Evolutionary conservation across 23 red algal species (phyloP).

Genomic region (Cyanidiococcus yangmingshanensis): DNA sequence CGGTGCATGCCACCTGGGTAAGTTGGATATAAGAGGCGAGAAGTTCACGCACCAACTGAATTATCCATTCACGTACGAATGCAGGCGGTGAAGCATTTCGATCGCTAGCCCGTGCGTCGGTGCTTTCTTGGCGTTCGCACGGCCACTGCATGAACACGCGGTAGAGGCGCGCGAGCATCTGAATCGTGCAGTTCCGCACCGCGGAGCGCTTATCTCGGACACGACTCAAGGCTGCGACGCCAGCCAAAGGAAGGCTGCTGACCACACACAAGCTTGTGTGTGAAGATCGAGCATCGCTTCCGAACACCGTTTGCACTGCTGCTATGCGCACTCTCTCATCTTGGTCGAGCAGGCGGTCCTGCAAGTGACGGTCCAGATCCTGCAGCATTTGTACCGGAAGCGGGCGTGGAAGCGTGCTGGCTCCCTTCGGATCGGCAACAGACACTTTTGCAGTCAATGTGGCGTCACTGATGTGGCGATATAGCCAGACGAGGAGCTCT

Average conservation of each 20-base stretch:
- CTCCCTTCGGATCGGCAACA: neutral
- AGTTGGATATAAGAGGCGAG: slow-evolving; percentile 5
- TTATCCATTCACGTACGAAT: neutral
- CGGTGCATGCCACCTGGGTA: neutral
- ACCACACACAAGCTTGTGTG: neutral
- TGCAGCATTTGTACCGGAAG: neutral
- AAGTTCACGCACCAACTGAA: neutral
- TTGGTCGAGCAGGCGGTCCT: slow-evolving; percentile 1
- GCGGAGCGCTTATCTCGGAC: neutral
- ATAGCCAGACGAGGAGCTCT: neutral
- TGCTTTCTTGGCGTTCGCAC: neutral
- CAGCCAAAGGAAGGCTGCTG: neutral
- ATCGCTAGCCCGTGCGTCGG: neutral
- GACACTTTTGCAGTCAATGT: neutral
- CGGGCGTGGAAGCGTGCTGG: neutral
- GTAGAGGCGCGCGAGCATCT: neutral
- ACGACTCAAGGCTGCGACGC: neutral
- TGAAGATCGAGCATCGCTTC: neutral
- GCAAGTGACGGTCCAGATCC: neutral
- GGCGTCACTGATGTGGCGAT: neutral
- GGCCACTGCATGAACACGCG: neutral
- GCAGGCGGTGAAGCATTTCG: neutral
- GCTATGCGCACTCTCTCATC: slow-evolving; percentile 5
- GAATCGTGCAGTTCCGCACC: neutral
- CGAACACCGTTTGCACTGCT: neutral